phyloP scores from a whole-genome alignment of 2,329 filamentous ascomycete species.

The Penicillium sp. region DNA sequence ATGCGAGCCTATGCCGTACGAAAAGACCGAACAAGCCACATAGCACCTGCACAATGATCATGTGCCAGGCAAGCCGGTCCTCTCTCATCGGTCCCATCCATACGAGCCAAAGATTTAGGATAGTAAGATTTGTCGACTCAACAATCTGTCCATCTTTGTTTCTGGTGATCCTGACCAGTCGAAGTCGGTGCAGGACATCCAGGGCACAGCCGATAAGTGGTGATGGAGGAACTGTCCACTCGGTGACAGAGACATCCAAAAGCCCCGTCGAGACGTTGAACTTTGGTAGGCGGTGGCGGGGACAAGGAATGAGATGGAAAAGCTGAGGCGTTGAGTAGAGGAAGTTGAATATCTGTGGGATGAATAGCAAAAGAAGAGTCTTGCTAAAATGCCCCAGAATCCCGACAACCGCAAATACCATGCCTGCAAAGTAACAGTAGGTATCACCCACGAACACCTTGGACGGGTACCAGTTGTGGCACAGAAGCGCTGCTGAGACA shows the following conservation, averaged over 20 bases:
- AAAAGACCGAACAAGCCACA: slow-evolving; percentile 79
- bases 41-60: slow-evolving; percentile 69
- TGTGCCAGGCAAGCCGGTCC: slow-evolving; percentile 70
- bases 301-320: slow-evolving; percentile 84
- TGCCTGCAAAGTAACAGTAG: slow-evolving; percentile 98
- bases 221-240: slow-evolving; percentile 67
- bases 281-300: slow-evolving; percentile 80
- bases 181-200: slow-evolving; percentile 61
- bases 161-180: slow-evolving; percentile 61
- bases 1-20: slow-evolving; percentile 74
- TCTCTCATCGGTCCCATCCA: slow-evolving; percentile 90
- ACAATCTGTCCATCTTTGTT: slow-evolving; percentile 65
- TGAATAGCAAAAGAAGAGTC: slow-evolving; percentile 80
- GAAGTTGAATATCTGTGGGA: slow-evolving; percentile 96
- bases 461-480: slow-evolving; percentile 93
- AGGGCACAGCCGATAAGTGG: slow-evolving; percentile 58
- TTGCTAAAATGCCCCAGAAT: slow-evolving; percentile 98
- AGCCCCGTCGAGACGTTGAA: slow-evolving; percentile 82
- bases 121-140: slow-evolving; percentile 83
- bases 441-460: slow-evolving; percentile 96
- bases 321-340: slow-evolving; percentile 88
- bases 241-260: slow-evolving; percentile 77
- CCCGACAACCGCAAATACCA: slow-evolving; percentile 96
- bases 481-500: slow-evolving; percentile 77
- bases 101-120: slow-evolving; percentile 93